Percentiles rank a stretch among this genome's conserved stretches.
phyloP scores from a whole-genome alignment of 805 yeast species.

The Candida sithepensis region DNA sequence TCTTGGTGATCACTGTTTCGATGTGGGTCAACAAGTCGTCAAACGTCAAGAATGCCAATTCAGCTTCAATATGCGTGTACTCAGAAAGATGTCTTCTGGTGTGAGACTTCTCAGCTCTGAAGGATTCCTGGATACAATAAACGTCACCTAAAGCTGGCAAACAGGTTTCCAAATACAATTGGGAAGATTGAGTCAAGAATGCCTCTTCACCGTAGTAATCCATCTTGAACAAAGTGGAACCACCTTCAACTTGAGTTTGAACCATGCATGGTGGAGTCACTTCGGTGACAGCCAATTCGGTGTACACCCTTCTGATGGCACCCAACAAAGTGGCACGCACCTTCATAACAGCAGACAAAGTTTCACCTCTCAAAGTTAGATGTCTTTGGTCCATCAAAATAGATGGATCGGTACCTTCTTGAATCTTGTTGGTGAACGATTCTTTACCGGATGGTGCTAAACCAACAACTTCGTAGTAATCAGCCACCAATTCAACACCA shows the following conservation, averaged over 20 bases:
- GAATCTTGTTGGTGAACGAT: constrained; percentile 89
- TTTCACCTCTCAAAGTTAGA: constrained; percentile 93
- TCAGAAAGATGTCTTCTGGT: constrained; percentile 97
- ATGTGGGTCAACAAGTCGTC: constrained; percentile 84
- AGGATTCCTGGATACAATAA: constrained; percentile 95
- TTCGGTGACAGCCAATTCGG: constrained; percentile 73
- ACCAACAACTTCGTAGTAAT: constrained; percentile 84
- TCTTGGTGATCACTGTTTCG: constrained; percentile 69
- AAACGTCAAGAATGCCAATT: constrained; percentile 81
- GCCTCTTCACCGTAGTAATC: constrained; percentile 98
- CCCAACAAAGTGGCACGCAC: constrained; percentile 81
- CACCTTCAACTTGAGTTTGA: constrained; percentile 99
- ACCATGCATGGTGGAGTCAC: constrained; percentile 99
- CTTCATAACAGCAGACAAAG: constrained; percentile 87
- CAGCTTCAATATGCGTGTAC: constrained; percentile 96
- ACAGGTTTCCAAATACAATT: constrained; percentile 93
- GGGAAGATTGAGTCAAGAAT: constrained; percentile 93
- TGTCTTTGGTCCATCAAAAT: constrained; percentile 92
- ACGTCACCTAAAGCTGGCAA: constrained; percentile 96
- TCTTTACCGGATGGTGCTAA: constrained; percentile 97
- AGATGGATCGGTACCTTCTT: constrained; percentile 92
- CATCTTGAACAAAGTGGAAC: constrained; percentile 89
- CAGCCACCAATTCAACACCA: constrained; percentile 89
- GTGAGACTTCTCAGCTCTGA: constrained; percentile 98
- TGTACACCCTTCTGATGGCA: constrained; percentile 72